Percentiles rank a stretch among this genome's conserved stretches.
Conservation (phyloP, 139 green algal genomes). For the Cymbomonas tetramitiformis region DNA sequence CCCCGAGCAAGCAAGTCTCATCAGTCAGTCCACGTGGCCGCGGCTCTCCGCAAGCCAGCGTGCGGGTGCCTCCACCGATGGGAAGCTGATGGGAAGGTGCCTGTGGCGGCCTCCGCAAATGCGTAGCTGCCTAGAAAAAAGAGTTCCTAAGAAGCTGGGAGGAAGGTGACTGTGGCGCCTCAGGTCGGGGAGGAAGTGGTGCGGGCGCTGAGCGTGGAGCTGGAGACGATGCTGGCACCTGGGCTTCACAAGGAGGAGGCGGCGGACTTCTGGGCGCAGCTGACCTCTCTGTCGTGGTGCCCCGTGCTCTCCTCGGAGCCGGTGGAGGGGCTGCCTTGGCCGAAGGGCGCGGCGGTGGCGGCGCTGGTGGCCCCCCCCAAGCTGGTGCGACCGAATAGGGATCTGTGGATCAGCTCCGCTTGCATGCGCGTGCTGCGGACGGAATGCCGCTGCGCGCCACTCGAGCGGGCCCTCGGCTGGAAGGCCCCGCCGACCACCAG, state of each 20-base stretch:
- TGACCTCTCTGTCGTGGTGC: slow-evolving; percentile 41
- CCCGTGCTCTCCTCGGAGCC: slow-evolving; percentile 34
- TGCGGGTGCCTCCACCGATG: too few species aligned
- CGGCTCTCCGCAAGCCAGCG: too few species aligned
- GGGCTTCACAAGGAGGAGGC: background rate
- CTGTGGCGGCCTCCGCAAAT: too few species aligned
- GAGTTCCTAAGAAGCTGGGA: too few species aligned
- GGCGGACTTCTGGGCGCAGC: slow-evolving; percentile 24
- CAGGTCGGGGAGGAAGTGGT: too few species aligned
- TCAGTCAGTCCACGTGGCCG: too few species aligned
- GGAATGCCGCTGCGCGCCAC: background rate
- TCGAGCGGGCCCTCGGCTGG: slow-evolving; percentile 39
- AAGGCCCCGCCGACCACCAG: slow-evolving; percentile 14
- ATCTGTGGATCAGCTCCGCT: slow-evolving; percentile 42
- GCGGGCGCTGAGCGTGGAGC: too few species aligned
- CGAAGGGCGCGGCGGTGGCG: background rate
- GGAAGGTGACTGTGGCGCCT: too few species aligned
- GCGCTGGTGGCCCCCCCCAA: slow-evolving; percentile 25
- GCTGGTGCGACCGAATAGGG: slow-evolving; percentile 17
- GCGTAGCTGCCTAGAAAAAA: too few species aligned
- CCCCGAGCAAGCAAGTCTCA: too few species aligned
- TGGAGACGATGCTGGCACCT: background rate
- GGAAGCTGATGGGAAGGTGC: too few species aligned
- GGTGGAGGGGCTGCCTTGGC: slow-evolving; percentile 10
- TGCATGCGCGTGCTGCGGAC: slow-evolving; percentile 31